Base-by-base conservation (phyloP, 75 land plant species). In the Pinus taeda region DNA sequence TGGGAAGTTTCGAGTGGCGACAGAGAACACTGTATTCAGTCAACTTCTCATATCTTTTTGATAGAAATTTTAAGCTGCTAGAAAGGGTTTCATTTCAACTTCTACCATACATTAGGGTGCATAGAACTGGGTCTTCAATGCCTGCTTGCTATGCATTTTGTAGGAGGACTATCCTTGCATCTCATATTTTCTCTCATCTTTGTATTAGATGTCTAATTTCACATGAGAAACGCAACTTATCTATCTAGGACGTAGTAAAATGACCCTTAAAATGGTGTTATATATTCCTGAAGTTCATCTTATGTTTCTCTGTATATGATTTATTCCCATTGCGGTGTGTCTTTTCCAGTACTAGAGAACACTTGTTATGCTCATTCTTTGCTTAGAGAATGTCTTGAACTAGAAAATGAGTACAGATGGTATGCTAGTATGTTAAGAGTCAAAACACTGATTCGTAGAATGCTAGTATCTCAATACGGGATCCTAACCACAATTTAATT, bases 1-100 rank as follows among this genome's bases (percentile, higher is more conserved):
- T 90, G 98, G 97, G 20, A 88, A 71, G 71, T 96, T 91, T 73
- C 87, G 92, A 56, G 94, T 96, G 64, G 95, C 87, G 55, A 97
- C 99, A 75, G 98, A 94, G 76, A 97, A 95, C 24, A 76, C 98
- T 73, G 99, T 96, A 90, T n/a, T 74, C 57, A 7, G 76, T 57
- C 15, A 15, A 14, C 55, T 66, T 37, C 45, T 39, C 53, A 18
- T 69, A 3, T 9, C n/a, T 39, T 15, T 26, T 69, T 36, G 49
- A 37, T 69, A 69, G 20, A 67, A 42, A 33, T 42, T 12, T 13
- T 42, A 69, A 39, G 18, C 21, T n/a, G 7, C 22, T 37, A 7
- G 11, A 69, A 1, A 69, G 20, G 71, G 71, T n/a, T 45, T 45
- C 49, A 45, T 45, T 45, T 5, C 8, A 45, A 45, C 49, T 45